Base-by-base conservation (phyloP, 2,329 filamentous ascomycete species). In the Venturia oleaginea region DNA sequence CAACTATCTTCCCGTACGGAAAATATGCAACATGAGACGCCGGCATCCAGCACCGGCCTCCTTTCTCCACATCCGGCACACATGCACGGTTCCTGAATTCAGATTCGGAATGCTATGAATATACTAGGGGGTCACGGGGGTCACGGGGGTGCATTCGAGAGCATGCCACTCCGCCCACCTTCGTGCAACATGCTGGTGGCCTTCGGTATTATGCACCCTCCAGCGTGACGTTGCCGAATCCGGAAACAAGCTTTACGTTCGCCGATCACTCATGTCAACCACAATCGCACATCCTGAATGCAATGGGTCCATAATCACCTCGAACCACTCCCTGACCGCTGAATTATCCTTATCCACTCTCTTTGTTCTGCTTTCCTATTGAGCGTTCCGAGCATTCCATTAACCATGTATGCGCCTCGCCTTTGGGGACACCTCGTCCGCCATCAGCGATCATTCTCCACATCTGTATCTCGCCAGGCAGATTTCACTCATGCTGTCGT, bases 401-500 rank as follows among this genome's bases (percentile, higher is more conserved):
- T 57, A 3, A 57, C n/a, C 51, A 57, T 57, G 51, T 57, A 57
- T 22, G 30, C 51, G 1, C 51, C 51, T 34, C 51, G 51, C 27
- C 30, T 57, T 57, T 11, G 34, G 6, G 17, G 15, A n/a, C 51
- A 17, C 15, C n/a, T 30, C 15, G 17, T 34, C 27, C 51, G 51
- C 51, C 51, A 57, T 17, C 51, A 57, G n/a, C 27, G 51, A 60
- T 17, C 17, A 51, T 62, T 62, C 40, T 63, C 59, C 30, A 62
- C 64, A 42, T 30, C 59, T 19, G 15, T 37, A n/a, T 62, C 46
- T n/a, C 68, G 67, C 60, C 63, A 76, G 65, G 81, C 82, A 19
- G 85, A 87, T 72, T 86, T 87, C 71, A 87, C 85, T 10, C 85
- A 87, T 75, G 84, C 83, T 40, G 82, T 89, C 6, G 83, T 91